phyloP scores from a whole-genome alignment of 306 rosid species.

The Begonia masoniana region DNA sequence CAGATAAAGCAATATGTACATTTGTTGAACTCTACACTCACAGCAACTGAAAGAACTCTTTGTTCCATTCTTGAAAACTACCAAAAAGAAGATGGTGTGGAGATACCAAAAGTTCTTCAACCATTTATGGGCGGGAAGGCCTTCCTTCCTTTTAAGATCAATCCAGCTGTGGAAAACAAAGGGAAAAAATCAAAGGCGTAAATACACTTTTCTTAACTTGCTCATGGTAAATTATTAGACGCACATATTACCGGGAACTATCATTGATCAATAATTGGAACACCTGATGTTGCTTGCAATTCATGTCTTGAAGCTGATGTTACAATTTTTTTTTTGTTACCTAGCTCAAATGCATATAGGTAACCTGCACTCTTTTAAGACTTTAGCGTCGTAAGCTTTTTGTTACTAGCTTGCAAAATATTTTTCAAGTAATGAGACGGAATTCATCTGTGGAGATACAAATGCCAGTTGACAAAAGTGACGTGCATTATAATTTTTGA shows the following conservation, averaged over 20 bases:
- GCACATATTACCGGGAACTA: constrained; percentile 2
- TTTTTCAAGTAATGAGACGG: no score
- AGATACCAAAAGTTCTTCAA: constrained; percentile 59
- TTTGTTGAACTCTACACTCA: constrained; percentile 85
- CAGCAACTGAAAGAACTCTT: constrained; percentile 90
- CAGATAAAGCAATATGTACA: constrained; percentile 75
- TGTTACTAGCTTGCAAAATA: no score
- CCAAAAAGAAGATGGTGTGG: constrained; percentile 86
- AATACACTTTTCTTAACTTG: constrained; percentile 23
- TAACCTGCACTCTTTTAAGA: no score
- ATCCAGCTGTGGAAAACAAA: constrained; percentile 53
- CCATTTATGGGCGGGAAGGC: constrained; percentile 69
- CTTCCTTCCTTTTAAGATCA: constrained; percentile 72
- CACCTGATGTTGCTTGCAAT: no score
- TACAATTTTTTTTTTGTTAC: not conserved
- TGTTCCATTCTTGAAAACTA: constrained; percentile 93
- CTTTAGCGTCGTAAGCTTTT: no score
- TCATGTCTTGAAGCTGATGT: not conserved
- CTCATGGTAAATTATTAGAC: not conserved
- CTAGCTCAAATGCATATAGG: no score
- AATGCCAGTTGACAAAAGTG: no score
- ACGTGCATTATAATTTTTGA: no score
- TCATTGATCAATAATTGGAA: not conserved
- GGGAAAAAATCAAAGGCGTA: constrained; percentile 98
- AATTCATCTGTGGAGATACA: no score